Base-by-base conservation (phyloP, 768 basidiomycete species). In the Pleurotus sapidus region DNA sequence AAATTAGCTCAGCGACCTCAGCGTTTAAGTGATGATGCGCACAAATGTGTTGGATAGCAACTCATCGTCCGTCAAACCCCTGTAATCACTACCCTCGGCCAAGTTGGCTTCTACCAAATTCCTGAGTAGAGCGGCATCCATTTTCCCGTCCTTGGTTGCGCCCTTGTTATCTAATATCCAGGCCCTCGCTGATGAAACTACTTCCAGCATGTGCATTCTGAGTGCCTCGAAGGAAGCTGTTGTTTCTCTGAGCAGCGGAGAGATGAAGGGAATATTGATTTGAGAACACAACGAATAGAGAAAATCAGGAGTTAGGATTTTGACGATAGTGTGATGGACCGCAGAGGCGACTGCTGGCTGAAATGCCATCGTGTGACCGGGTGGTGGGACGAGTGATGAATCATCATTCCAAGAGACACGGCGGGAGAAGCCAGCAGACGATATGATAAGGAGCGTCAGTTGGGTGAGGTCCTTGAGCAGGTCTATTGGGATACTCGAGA, bases 61-160 rank as follows among this genome's bases (percentile, higher is more conserved):
- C 46, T 76, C 74, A 7, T 61, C 69, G 12, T 76, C 74, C 4
- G 66, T 70, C 37, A 76, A 54, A 27, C 43, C 61, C 61, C 68
- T 67, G 17, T 57, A 57, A 4, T 64, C 60, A 17, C 64, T 61
- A 0, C 69, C 68, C 54, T 71, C 61, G 3, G 61, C 56, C 65
- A 73, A 69, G 56, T 74, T 76, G 1, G 76, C 75, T 40, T 65
- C 64, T n/a, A 76, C 71, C 18, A 76, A 62, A 47, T 71, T 72
- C 30, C 64, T 64, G 30, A 76, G 57, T 53, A 76, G 61, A 18
- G 76, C 67, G 23, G 68, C 63, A 18, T 68, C 55, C 6, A 11
- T 20, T 9, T 64, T 55, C 7, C 4, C 20, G 3, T n/a, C 40
- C 43, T 66, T 57, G 3, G 60, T 62, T 11, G 55, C 60, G 7